These are phyloP conservation scores for Leptographium flavum DNA, from an alignment of 2,329 filamentous ascomycete species.

Conservation along the genomic window DNA sequence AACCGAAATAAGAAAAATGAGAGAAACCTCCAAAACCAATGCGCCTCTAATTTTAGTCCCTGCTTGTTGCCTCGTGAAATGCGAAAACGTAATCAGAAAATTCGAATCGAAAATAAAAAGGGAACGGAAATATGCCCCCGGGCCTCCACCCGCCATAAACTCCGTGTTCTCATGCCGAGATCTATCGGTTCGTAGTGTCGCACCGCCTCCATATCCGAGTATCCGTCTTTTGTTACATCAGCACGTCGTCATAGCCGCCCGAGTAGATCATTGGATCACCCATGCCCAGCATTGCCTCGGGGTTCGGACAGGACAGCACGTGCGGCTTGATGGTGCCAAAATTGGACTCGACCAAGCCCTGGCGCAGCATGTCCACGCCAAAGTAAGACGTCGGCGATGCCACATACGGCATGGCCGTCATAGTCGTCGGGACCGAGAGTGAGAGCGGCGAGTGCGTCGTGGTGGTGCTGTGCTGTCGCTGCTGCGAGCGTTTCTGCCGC, in stretches of 20 bases:
- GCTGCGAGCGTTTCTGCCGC: neutral
- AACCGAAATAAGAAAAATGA: no score
- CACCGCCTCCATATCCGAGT: neutral
- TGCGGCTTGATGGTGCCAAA: constrained; percentile 43
- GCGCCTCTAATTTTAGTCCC: neutral
- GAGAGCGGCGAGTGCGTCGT: neutral
- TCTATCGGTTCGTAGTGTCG: neutral
- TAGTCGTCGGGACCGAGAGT: constrained; percentile 2
- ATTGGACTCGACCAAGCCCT: constrained; percentile 35
- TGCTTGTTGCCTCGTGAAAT: neutral
- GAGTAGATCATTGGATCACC: constrained; percentile 45
- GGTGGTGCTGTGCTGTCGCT: neutral
- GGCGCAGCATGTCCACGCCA: constrained; percentile 31
- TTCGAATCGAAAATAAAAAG: neutral
- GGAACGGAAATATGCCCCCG: neutral
- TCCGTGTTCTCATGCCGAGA: neutral
- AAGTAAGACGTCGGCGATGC: constrained; percentile 17
- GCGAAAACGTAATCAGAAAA: neutral
- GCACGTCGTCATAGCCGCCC: constrained; percentile 31
- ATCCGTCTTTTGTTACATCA: constrained; percentile 12
- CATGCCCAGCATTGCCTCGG: constrained; percentile 42
- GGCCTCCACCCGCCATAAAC: neutral
- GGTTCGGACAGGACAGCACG: constrained; percentile 34
- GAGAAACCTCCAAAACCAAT: neutral
- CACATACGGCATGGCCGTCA: constrained; percentile 5